phyloP scores from a whole-genome alignment of 305 asterid species.

The Ilex paraguariensis region DNA sequence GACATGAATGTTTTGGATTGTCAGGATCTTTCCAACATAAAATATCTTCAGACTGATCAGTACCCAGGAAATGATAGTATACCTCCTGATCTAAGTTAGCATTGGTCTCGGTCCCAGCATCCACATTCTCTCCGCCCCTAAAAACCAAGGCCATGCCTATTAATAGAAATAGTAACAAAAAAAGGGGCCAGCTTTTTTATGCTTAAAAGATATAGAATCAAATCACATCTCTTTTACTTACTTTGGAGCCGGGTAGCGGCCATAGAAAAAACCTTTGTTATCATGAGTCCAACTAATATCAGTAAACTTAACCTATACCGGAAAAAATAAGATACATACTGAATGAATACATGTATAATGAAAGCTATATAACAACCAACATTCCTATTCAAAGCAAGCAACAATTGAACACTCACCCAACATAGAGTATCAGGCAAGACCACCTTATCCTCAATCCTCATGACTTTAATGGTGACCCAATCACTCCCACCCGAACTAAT shows the following conservation, averaged over 20 bases:
- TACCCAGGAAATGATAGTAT: conserved; percentile 90
- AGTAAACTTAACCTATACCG: conserved; percentile 76
- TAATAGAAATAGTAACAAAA: conserved; percentile 12
- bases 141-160: conserved; percentile 23
- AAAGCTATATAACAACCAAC: neutral
- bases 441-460: conserved; percentile 58
- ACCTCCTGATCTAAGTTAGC: conserved; percentile 73
- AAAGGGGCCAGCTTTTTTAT: conserved; percentile 1
- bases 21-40: conserved; percentile 79
- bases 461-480: conserved; percentile 85
- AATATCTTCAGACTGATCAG: conserved; percentile 86
- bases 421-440: conserved; percentile 63
- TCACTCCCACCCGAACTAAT: conserved; percentile 93
- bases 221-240: conserved; percentile 27
- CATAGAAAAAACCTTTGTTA: conserved; percentile 81
- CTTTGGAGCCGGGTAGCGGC: conserved; percentile 88
- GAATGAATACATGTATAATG: neutral
- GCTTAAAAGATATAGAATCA: conserved; percentile 7
- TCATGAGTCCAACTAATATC: conserved; percentile 77
- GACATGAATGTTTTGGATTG: conserved; percentile 69
- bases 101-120: conserved; percentile 86
- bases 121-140: conserved; percentile 69
- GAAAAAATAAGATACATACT: neutral
- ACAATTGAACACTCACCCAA: conserved; percentile 46
- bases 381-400: neutral